Base-by-base conservation (phyloP, 129 eudicot genomes). In the Heracleum sosnowskyi region DNA sequence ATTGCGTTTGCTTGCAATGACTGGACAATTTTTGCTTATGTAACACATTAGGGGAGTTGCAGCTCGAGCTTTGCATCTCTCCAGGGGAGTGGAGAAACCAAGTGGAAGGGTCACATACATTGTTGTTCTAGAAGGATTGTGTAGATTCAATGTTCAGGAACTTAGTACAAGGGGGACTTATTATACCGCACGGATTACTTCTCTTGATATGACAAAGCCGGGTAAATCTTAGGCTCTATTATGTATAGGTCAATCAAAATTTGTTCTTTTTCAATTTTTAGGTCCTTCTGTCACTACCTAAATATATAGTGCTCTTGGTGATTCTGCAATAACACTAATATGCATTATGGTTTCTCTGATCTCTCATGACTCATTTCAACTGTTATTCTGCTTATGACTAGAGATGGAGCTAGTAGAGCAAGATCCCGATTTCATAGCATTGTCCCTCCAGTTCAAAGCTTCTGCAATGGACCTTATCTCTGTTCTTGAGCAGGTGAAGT, bases 1-100 rank as follows among this genome's bases (percentile, higher is more conserved):
- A 2, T 35, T 28, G 37, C 28, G 22, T 45, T 17, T 18, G 22
- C 18, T 70, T 47, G 77, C 31, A 33, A 22, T 17, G 82, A 76
- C 24, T 69, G 76, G 40, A 17, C 73, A 44, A 66, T 83, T 66
- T 79, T 81, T 49, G 35, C 35, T 82, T 60, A 63, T 33, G 7
- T 17, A 49, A 49, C 47, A 31, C 80, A 51, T 24, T 57, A 95
- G 99, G 90, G 99, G 99, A 41, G 99, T 95, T 79, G 97, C 96
- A 45, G 99, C 99, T 79, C 96, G 99, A 70, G 99, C 99, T 53
- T 90, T 95, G 78, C 99, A 95, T 84, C 87, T 92, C 80, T 92
- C 99, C 22, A 88, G 99, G 85, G 99, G 99, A 84, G 99, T 95
- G 79, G 99, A 95, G 81, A 95, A 95, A 89, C 99, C 99, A 77